Base-by-base conservation (phyloP, 148 eudicot genomes). In the Vaccinium macrocarpon region DNA sequence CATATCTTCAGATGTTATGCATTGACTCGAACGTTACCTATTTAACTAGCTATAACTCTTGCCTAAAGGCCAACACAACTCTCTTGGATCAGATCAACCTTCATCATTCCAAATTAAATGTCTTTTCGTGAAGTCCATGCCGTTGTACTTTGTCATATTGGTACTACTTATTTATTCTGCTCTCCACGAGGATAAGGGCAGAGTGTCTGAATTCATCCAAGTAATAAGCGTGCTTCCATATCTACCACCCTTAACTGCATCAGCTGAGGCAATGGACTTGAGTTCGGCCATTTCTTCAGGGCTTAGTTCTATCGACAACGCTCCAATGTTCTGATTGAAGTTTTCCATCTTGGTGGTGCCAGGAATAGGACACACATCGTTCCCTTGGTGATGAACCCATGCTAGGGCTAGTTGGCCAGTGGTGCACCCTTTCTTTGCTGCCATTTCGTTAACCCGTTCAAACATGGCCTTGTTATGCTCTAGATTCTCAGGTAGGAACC, bases 321-420 rank as follows among this genome's bases (percentile, higher is more conserved):
- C 81, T 72, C 81, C 73, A 19, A 83, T 53, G 53, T 83, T 83
- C 57, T 76, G 81, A 25, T 83, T 25, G 18, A 83, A 76, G 48
- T 83, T 83, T 52, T 76, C 74, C 6, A 74, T 12, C 72, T 75
- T 74, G 56, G 84, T 74, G 1, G 85, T 83, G 52, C 85, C 81
- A 1, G 85, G 85, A 25, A 83, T 83, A 0, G 85, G 85, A 21
- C 80, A 73, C 68, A 82, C 84, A 52, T 82, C 80, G 6, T 70
- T 56, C 1, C 84, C 84, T 38, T 74, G 84, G 56, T 83, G 85
- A 59, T 76, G 85, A 18, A 83, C 81, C 85, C 85, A 83, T 46
- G 85, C 85, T 32, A 83, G 14, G 0, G 85, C 85, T 46, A 83
- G 81, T 55, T 83, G 85, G 23, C 73, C 81, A 0, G 85, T 57